Base-by-base conservation (phyloP, 2,329 filamentous ascomycete genomes). In the Fusarium sulawesiense region DNA sequence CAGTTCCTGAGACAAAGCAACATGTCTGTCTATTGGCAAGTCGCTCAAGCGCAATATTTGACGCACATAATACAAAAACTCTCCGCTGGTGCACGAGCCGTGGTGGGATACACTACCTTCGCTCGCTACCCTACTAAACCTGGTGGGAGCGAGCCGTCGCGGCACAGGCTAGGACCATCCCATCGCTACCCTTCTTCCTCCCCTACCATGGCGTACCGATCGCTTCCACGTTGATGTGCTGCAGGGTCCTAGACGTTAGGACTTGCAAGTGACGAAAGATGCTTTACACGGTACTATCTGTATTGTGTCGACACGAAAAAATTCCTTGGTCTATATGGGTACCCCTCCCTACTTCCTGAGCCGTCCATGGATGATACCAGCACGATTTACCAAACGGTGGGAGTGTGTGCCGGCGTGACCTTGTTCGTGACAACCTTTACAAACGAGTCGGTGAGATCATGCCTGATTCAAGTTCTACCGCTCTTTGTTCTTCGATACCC, bases 101-200 rank as follows among this genome's bases (percentile, higher is more conserved):
- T 58, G 49, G 44, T 29, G 50, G 45, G 49, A 64, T 55, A 56
- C 56, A 55, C 51, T 47, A 54, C 55, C 32, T 42, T 71, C 58
- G 54, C 67, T 66, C 27, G 46, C 40, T 55, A 60, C 53, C 29
- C 45, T 66, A 18, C 34, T 48, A 56, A 53, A 55, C 41, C 55
- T 58, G 46, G 40, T 64, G 58, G 67, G 63, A 71, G 56, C 66
- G 62, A 60, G 58, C 68, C 68, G 67, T 70, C 55, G 58, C 68
- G 67, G 53, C 45, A 57, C 57, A 54, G 67, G 59, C 64, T 64
- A 68, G 54, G 64, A 53, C 54, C 59, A 60, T 68, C 54, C 54
- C 56, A 60, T 65, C 27, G 61, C 51, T 49, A 49, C 59, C 49
- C 55, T 60, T 51, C 51, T 59, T 30, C 37, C 56, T 45, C 42